Percentiles rank a stretch among this genome's conserved stretches.
Evolutionary conservation across 2,329 filamentous ascomycete species (phyloP).

Genomic region (Talaromyces amestolkiae): DNA sequence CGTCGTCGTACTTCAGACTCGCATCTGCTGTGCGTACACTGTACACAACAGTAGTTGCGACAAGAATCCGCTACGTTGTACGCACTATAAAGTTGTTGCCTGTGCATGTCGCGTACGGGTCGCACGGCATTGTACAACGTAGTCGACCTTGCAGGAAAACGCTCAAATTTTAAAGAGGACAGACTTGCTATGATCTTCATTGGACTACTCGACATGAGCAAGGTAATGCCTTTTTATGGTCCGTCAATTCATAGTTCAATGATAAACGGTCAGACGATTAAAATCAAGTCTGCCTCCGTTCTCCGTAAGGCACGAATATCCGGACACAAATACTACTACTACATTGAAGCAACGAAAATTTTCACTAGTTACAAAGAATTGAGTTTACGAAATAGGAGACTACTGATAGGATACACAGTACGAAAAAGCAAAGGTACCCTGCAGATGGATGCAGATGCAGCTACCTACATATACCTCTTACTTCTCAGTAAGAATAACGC

Average conservation of each 20-base stretch:
- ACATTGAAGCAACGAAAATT: background rate
- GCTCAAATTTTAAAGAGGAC: background rate
- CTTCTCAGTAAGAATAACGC: background rate
- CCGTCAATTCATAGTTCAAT: background rate
- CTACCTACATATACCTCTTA: background rate
- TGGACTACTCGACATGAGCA: background rate
- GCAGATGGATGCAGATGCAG: background rate
- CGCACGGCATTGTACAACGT: background rate
- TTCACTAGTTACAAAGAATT: background rate
- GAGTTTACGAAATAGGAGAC: background rate
- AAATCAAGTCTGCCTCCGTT: background rate
- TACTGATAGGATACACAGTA: background rate
- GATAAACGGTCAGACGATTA: background rate
- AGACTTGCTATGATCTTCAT: background rate
- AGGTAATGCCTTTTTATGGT: background rate
- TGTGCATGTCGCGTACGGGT: background rate
- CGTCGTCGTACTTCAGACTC: background rate
- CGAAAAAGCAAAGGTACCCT: constrained; percentile 1
- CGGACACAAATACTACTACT: background rate
- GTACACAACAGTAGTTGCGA: constrained; percentile 4
- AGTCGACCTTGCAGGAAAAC: background rate
- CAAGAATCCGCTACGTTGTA: background rate
- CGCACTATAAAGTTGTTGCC: background rate
- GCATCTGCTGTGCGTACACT: background rate
- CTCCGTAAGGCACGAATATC: background rate